phyloP scores from a whole-genome alignment of 352 stramenopile species.

The Pythium utonaiense region DNA sequence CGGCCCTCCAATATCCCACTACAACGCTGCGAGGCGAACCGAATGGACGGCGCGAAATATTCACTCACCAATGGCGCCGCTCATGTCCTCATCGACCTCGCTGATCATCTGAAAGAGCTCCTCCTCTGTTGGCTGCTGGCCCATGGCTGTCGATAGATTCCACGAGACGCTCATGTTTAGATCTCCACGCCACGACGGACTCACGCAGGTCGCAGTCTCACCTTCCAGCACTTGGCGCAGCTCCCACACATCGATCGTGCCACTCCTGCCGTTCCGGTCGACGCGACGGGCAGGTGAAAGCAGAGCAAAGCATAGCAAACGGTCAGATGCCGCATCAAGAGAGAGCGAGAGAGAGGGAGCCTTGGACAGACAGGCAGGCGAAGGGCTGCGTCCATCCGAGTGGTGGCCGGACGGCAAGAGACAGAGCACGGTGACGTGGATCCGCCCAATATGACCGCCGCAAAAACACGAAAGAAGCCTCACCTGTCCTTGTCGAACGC shows the following conservation, averaged over 20 bases:
- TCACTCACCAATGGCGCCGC: conserved; percentile 84
- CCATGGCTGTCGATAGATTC: too few species aligned
- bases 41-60: conserved; percentile 1
- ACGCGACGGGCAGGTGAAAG: neutral
- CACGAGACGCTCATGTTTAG: too few species aligned
- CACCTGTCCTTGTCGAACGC: conserved; percentile 96
- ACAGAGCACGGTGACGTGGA: neutral
- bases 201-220: conserved; percentile 22
- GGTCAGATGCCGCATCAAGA: neutral
- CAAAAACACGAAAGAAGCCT: neutral
- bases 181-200: neutral
- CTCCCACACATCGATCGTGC: conserved; percentile 96
- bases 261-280: conserved; percentile 40
- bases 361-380: neutral
- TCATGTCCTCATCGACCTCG: conserved; percentile 90
- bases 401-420: neutral
- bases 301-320: neutral
- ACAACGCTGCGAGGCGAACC: neutral
- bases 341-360: neutral
- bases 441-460: neutral
- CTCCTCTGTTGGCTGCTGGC: conserved; percentile 97
- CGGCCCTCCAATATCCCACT: neutral
- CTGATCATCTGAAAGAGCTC: conserved; percentile 98
- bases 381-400: neutral
- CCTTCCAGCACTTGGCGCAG: conserved; percentile 91